Base-by-base conservation (phyloP, 768 basidiomycete species). In the Russula vinacea region DNA sequence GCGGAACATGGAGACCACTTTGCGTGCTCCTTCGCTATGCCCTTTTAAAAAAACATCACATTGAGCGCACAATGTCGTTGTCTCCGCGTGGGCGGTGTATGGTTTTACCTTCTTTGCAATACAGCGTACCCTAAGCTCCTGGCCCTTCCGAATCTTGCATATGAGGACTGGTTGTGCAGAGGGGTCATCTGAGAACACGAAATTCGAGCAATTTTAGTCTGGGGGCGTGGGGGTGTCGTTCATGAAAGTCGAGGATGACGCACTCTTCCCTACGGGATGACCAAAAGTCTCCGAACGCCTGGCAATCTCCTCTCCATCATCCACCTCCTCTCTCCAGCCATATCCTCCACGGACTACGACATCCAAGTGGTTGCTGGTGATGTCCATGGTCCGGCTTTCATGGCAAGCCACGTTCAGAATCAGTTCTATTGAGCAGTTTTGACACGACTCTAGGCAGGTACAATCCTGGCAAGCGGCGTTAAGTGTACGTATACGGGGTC, bases 1-100 rank as follows among this genome's bases (percentile, higher is more conserved):
- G 97, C 94, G 1, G 94, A 90, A 65, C 94, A 91, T 14, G 97
- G 96, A 0, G 94, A 96, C 93, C 96, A 99, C 77, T 99, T 99
- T 14, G 97, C 94, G 73, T 99, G 97, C 74, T 97, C 94, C 79
- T 98, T 98, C 4, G 96, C 94, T 64, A 97, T 88, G 47, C 96
- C 96, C 96, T 98, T 14, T 0, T 13, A 16, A 24, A 14, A 24
- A 11, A 49, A 71, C 29, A 10, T n/a, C 40, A 50, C 24, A 24
- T 16, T 42, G 29, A 56, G 37, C 26, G 24, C 39, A 58, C 52
- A 63, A 62, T 26, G 42, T 52, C 40, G 35, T 57, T 33, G 35
- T 37, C 8, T 50, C 14, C 5, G 24, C 24, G 49, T 16, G 2
- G 13, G 47, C 2, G 13, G 24, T 9, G 13, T 24, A 11, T 9